These are phyloP conservation scores for Albizia julibrissin DNA, from an alignment of 306 rosid genomes.

Conservation along the genomic window DNA sequence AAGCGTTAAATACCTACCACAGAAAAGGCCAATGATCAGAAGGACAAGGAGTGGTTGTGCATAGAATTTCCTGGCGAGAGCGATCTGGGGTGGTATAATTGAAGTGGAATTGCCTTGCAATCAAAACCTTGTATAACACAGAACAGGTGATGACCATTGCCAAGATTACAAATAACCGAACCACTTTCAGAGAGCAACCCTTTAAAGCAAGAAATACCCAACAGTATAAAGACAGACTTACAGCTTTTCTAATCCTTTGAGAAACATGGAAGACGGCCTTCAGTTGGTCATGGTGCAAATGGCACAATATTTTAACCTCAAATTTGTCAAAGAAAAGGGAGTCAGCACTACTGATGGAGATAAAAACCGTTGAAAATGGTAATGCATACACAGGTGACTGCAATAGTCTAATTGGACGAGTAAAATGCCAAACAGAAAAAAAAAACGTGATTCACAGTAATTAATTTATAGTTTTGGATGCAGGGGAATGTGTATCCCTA, in stretches of 20 bases:
- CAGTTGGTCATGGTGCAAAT: slow-evolving; percentile 92
- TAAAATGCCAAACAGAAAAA: not conserved
- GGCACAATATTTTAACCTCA: slow-evolving; percentile 84
- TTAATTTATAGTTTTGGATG: not conserved
- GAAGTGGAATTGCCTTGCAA: slow-evolving; percentile 88
- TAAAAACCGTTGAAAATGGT: not conserved
- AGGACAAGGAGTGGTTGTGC: slow-evolving; percentile 70
- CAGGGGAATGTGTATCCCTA: not conserved
- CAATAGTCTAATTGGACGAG: not conserved
- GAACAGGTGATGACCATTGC: slow-evolving; percentile 17
- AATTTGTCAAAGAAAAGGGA: slow-evolving; percentile 31
- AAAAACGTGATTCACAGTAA: not conserved
- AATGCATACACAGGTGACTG: slow-evolving; percentile 4
- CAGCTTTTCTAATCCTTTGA: slow-evolving; percentile 76
- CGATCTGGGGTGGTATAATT: slow-evolving; percentile 95
- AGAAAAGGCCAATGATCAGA: slow-evolving; percentile 84
- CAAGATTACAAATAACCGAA: slow-evolving; percentile 2
- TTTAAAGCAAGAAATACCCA: not conserved
- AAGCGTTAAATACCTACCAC: slow-evolving; percentile 41
- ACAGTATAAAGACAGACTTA: slow-evolving; percentile 49
- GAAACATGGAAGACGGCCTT: slow-evolving; percentile 91
- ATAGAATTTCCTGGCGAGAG: slow-evolving; percentile 73
- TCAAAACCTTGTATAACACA: slow-evolving; percentile 52
- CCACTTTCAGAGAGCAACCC: slow-evolving; percentile 7
- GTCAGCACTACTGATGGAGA: slow-evolving; percentile 31